Base-by-base conservation (phyloP, 2,329 filamentous ascomycete genomes). In the Venturiaceae sp. region DNA sequence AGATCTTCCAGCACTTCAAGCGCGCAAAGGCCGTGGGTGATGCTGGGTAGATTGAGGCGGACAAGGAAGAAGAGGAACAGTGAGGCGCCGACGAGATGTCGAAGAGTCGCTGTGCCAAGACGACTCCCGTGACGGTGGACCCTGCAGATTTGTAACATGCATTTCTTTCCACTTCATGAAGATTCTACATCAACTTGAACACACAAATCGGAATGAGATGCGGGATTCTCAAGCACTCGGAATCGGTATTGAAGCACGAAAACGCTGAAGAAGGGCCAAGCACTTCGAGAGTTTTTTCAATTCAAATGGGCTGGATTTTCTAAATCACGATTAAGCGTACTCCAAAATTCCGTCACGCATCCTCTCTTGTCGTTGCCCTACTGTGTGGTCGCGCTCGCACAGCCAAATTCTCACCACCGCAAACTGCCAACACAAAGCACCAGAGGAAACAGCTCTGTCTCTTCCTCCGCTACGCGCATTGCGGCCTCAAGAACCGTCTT, bases 1-100 rank as follows among this genome's bases (percentile, higher is more conserved):
- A 50, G 44, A 30, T 53, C 52, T 53, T 36, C 52, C 52, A 53
- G 34, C 52, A 37, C 30, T 53, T 26, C 21, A 21, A 53, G 52
- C 52, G 34, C 52, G 52, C 52, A 28, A 37, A 53, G 52, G 52
- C 52, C 13, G 52, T 53, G 52, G 36, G 34, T 36, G 32, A 36
- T 36, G 52, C 34, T 53, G 52, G 32, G 34, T 34, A 23, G 34
- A 34, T 34, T 53, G 52, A 26, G 30, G 34, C 32, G 52, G 52
- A 53, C 52, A 53, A 23, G 3, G n/a, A 13, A n/a, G 2, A 37
- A 11, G 28, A 19, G 13, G 30, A 7, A 34, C 28, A 1, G n/a
- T 53, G 32, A 28, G 52, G 30, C 30, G 14, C n/a, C 13, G 52
- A 11, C 11, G n/a, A 39, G 36, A 11, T 39, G 11, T 11, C 11